Conservation (phyloP, 352 stramenopile genomes). For the Peronosclerospora sorghi region DNA sequence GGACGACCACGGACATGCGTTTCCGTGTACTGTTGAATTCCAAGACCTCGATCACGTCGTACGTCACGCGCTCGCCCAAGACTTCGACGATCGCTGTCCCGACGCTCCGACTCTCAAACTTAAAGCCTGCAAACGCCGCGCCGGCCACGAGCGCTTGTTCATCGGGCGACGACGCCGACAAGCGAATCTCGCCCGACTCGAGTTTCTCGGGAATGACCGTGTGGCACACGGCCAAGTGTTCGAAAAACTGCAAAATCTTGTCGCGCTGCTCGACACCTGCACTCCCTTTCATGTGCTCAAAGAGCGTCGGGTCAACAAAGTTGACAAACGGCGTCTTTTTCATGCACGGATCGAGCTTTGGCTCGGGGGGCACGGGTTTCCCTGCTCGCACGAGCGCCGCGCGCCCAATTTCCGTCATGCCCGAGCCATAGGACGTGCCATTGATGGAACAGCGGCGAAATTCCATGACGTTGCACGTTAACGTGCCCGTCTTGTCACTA, state of each 20-base stretch:
- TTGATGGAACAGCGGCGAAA: constrained; percentile 90
- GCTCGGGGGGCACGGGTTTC: constrained; percentile 50
- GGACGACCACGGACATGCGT: constrained; percentile 66
- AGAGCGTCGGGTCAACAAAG: constrained; percentile 58
- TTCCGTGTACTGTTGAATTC: constrained; percentile 76
- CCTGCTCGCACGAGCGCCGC: constrained; percentile 45
- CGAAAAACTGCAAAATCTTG: constrained; percentile 69
- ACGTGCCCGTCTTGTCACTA: constrained; percentile 98
- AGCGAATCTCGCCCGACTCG: constrained; percentile 46
- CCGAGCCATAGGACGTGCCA: constrained; percentile 84
- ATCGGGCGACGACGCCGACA: constrained; percentile 74
- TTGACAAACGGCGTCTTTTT: constrained; percentile 64
- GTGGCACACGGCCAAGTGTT: constrained; percentile 76
- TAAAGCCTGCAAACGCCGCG: constrained; percentile 56
- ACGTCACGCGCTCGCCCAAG: constrained; percentile 33
- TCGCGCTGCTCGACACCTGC: constrained; percentile 29
- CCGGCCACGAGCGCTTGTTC: constrained; percentile 77
- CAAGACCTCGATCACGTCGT: constrained; percentile 58
- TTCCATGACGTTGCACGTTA: constrained; percentile 99
- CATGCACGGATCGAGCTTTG: constrained; percentile 42
- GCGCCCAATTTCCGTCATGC: constrained; percentile 70
- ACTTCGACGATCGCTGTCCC: constrained; percentile 39
- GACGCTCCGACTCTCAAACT: constrained; percentile 51
- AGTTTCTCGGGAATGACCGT: constrained; percentile 70
- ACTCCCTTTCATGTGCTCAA: constrained; percentile 47